Conservation (phyloP, 1,284 basidiomycete species). For the Afroboletus lepidellus region DNA sequence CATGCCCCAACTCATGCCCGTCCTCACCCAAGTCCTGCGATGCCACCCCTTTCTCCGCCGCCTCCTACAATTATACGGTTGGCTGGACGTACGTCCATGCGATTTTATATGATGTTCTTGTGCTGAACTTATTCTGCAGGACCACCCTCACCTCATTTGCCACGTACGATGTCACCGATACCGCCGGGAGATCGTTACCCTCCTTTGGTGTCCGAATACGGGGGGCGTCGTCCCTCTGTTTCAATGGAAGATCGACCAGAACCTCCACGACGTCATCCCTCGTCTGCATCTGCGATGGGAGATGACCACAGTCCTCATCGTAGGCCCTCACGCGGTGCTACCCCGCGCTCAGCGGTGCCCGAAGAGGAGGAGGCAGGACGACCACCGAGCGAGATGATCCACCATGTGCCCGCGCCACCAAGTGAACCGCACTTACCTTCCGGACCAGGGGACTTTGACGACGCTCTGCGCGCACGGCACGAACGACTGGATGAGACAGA, state of each 20-base stretch:
- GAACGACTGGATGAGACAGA: slow-evolving; percentile 58
- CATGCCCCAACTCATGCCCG: not conserved
- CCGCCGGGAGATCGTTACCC: slow-evolving; percentile 14
- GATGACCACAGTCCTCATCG: slow-evolving; percentile 8
- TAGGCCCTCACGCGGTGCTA: slow-evolving; percentile 11
- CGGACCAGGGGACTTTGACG: slow-evolving; percentile 32
- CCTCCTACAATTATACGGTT: slow-evolving; percentile 34
- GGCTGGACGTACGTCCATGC: slow-evolving; percentile 23
- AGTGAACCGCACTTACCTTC: not conserved
- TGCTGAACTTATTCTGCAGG: slow-evolving; percentile 18
- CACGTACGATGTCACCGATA: slow-evolving; percentile 10
- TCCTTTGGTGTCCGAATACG: slow-evolving; percentile 9
- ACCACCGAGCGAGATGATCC: slow-evolving; percentile 28
- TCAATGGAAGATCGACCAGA: slow-evolving; percentile 13
- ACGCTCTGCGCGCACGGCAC: slow-evolving; percentile 51
- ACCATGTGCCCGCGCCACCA: slow-evolving; percentile 23
- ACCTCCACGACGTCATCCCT: slow-evolving; percentile 11
- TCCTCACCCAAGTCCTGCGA: slow-evolving; percentile 2
- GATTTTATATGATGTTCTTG: not conserved
- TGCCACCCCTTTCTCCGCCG: slow-evolving; percentile 21
- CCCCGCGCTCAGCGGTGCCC: slow-evolving; percentile 10
- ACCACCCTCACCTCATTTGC: slow-evolving; percentile 8
- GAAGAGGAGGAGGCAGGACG: slow-evolving; percentile 24
- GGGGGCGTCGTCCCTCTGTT: slow-evolving; percentile 1
- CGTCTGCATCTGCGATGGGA: slow-evolving; percentile 12